phyloP scores from a whole-genome alignment of 768 basidiomycete species.

The Lentinula detonsa region DNA sequence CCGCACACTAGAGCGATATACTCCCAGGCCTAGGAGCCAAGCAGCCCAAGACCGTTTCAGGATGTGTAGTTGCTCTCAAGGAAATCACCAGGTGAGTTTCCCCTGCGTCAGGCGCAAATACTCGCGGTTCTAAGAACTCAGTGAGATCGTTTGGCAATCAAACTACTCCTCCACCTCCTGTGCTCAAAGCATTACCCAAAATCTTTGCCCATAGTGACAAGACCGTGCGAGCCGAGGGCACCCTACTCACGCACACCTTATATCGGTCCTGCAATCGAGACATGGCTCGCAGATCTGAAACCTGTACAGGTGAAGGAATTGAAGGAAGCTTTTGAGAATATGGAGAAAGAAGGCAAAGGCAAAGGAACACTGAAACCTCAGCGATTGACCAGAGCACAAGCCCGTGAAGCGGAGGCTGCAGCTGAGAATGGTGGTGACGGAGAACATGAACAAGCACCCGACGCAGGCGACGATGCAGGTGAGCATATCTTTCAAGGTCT shows the following conservation, averaged over 20 bases:
- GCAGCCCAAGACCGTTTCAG: constrained; percentile 90
- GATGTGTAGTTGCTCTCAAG: constrained; percentile 68
- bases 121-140: constrained; percentile 1
- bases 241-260: constrained; percentile 61
- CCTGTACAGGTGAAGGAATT: constrained; percentile 96
- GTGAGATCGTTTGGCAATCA: constrained; percentile 74
- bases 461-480: constrained; percentile 40
- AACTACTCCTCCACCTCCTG: constrained; percentile 63
- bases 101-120: background rate
- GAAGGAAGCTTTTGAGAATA: constrained; percentile 79
- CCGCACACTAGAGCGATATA: constrained; percentile 54
- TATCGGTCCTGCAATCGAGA: constrained; percentile 82
- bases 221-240: constrained; percentile 90
- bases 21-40: constrained; percentile 85
- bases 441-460: constrained; percentile 27
- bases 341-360: constrained; percentile 84
- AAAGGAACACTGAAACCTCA: constrained; percentile 78
- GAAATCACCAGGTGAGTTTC: constrained; percentile 73
- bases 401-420: constrained; percentile 58
- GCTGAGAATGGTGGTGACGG: constrained; percentile 30
- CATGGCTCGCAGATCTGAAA: constrained; percentile 85
- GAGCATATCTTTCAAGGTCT: constrained; percentile 10
- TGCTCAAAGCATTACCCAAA: constrained; percentile 87
- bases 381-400: constrained; percentile 69
- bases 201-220: constrained; percentile 96